Conservation (phyloP, 139 green algal species). For the Chlorella sp. region DNA sequence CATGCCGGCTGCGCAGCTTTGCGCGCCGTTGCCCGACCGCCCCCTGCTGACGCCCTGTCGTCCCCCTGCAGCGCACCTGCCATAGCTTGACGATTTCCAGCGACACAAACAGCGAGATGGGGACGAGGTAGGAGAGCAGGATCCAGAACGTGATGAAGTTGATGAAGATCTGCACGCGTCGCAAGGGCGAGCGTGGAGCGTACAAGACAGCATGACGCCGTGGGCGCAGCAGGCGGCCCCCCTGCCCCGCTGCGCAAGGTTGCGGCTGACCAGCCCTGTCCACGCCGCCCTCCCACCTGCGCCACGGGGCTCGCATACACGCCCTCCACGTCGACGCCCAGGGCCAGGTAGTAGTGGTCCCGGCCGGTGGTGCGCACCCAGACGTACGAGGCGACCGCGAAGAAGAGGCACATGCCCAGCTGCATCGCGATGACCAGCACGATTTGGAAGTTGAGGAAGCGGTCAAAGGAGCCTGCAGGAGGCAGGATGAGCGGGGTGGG, state of each 20-base stretch:
- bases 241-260: too few species aligned
- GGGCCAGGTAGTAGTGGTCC: slow-evolving; percentile 46
- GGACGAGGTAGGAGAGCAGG: slow-evolving; percentile 92
- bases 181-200: background rate
- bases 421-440: slow-evolving; percentile 60
- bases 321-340: slow-evolving; percentile 43
- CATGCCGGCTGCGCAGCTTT: too few species aligned
- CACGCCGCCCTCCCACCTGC: background rate
- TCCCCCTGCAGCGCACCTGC: slow-evolving; percentile 48
- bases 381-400: slow-evolving; percentile 41
- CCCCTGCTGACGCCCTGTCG: too few species aligned
- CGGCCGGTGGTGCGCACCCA: slow-evolving; percentile 49
- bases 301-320: slow-evolving; percentile 11
- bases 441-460: slow-evolving; percentile 73
- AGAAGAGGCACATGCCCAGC: slow-evolving; percentile 54
- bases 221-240: too few species aligned
- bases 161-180: slow-evolving; percentile 48
- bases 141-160: slow-evolving; percentile 87
- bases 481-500: background rate
- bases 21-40: too few species aligned
- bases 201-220: background rate
- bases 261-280: too few species aligned
- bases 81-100: slow-evolving; percentile 95
- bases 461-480: slow-evolving; percentile 59
- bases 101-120: slow-evolving; percentile 98